Conservation (phyloP, 306 rosid species). For the Glycine latifolia region DNA sequence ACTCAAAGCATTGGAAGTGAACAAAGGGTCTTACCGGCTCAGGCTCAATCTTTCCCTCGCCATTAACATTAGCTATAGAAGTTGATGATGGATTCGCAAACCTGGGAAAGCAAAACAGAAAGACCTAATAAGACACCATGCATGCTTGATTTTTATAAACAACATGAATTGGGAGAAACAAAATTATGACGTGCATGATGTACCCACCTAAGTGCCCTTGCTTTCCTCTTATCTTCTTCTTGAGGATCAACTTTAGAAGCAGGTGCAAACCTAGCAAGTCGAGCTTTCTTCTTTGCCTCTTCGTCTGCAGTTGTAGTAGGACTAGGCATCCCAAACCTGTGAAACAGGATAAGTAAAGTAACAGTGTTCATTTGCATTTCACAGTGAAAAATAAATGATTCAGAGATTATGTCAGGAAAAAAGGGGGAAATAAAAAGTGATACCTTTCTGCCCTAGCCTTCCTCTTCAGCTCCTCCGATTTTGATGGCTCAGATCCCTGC, state of each 20-base stretch:
- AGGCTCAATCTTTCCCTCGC: constrained; percentile 63
- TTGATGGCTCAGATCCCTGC: constrained; percentile 60
- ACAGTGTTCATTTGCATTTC: background rate
- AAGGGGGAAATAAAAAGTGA: background rate
- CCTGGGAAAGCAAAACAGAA: constrained; percentile 54
- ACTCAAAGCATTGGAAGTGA: constrained; percentile 2
- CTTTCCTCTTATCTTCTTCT: constrained; percentile 88
- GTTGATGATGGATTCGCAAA: constrained; percentile 63
- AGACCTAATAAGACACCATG: background rate
- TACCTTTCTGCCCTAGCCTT: constrained; percentile 95
- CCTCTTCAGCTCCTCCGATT: constrained; percentile 76
- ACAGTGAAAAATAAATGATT: background rate
- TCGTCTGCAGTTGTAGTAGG: constrained; percentile 63
- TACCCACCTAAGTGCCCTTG: constrained; percentile 87
- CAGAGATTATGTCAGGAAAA: constrained; percentile 15
- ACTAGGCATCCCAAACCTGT: constrained; percentile 76
- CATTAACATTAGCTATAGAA: constrained; percentile 60
- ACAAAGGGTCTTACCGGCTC: constrained; percentile 63
- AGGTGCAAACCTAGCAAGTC: constrained; percentile 74
- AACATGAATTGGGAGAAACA: background rate
- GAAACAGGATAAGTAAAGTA: constrained; percentile 25
- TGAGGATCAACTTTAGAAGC: constrained; percentile 63
- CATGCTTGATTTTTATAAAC: background rate
- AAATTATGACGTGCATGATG: background rate
- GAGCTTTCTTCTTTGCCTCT: constrained; percentile 87